phyloP scores from a whole-genome alignment of 1,139 yeast species.

The Keqinozyma sinolaborantium region DNA sequence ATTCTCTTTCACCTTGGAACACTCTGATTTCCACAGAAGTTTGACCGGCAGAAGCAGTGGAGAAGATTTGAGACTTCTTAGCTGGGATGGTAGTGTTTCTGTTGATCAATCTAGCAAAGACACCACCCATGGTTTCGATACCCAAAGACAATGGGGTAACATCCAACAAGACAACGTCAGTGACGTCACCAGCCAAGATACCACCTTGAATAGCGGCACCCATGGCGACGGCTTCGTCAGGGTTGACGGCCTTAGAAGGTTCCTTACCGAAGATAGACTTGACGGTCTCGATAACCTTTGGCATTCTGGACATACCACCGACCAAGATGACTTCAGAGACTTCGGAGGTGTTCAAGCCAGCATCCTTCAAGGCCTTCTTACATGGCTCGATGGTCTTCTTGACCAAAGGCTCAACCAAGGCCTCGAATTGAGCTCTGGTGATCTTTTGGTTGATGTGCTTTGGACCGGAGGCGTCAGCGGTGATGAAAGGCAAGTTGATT shows the following conservation, averaged over 20 bases:
- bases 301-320: slow-evolving; percentile 99
- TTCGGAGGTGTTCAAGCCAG: slow-evolving; percentile 79
- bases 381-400: slow-evolving; percentile 96
- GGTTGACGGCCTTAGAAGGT: slow-evolving; percentile 98
- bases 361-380: slow-evolving; percentile 97
- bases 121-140: slow-evolving; percentile 99
- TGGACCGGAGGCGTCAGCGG: slow-evolving; percentile 96
- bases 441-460: slow-evolving; percentile 95
- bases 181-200: slow-evolving; percentile 96
- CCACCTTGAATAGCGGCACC: slow-evolving; percentile 99
- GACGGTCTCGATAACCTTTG: slow-evolving; percentile 97
- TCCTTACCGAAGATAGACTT: slow-evolving; percentile 89
- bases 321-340: slow-evolving; percentile 94
- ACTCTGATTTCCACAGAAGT: slow-evolving; percentile 98
- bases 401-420: slow-evolving; percentile 84
- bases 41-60: slow-evolving; percentile 99
- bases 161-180: slow-evolving; percentile 72
- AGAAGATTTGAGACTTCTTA: slow-evolving; percentile 94
- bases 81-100: slow-evolving; percentile 98
- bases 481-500: slow-evolving; percentile 94
- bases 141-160: slow-evolving; percentile 98
- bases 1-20: slow-evolving; percentile 99
- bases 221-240: slow-evolving; percentile 99
- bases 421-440: slow-evolving; percentile 91
- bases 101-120: slow-evolving; percentile 94